phyloP scores from a whole-genome alignment of 768 basidiomycete genomes.

The Tricholoma terreum region DNA sequence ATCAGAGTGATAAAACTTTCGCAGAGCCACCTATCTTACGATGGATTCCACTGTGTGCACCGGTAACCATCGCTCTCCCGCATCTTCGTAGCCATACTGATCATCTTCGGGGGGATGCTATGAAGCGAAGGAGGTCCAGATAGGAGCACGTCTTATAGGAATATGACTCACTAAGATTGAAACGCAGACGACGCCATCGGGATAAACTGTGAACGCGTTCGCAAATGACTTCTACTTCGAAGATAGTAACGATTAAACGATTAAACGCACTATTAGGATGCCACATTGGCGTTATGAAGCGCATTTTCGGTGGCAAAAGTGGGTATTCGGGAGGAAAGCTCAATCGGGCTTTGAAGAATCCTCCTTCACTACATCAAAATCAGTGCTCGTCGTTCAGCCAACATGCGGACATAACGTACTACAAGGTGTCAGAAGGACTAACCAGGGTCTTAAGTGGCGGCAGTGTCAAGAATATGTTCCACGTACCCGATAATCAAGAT shows the following conservation, averaged over 20 bases:
- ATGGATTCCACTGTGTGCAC: conserved; percentile 97
- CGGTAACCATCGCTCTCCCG: conserved; percentile 96
- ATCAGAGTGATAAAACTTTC: conserved; percentile 4
- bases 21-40: conserved; percentile 40
- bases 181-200: conserved; percentile 91
- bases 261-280: conserved; percentile 96
- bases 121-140: conserved; percentile 3
- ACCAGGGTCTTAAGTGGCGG: conserved; percentile 17
- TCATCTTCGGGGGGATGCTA: conserved; percentile 96
- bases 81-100: conserved; percentile 95
- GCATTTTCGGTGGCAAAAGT: conserved; percentile 91
- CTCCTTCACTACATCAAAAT: conserved; percentile 73
- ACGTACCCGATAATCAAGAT: conserved; percentile 89
- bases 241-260: neutral
- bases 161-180: conserved; percentile 75
- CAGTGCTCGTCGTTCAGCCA: neutral
- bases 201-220: conserved; percentile 64
- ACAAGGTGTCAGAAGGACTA: conserved; percentile 91
- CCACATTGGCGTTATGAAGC: conserved; percentile 93
- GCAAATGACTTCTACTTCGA: conserved; percentile 2
- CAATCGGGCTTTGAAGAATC: conserved; percentile 89
- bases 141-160: neutral
- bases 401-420: conserved; percentile 48
- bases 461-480: conserved; percentile 4
- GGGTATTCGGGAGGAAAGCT: conserved; percentile 92